phyloP scores from a whole-genome alignment of 176 grass and related monocot species.

The Carex kokanica region DNA sequence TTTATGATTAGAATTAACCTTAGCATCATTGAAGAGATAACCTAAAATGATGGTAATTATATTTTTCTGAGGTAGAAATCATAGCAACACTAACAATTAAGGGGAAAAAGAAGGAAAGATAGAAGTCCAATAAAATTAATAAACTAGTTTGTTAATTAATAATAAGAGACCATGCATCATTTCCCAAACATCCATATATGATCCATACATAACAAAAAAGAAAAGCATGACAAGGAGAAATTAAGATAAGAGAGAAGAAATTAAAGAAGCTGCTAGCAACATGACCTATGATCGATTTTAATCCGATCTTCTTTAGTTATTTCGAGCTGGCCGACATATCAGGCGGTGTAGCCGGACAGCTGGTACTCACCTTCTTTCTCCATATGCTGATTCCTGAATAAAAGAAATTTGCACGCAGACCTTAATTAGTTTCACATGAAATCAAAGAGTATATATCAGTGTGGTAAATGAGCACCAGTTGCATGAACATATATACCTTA shows the following conservation, averaged over 20 bases:
- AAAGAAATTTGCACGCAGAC: not conserved
- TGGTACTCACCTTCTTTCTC: not conserved
- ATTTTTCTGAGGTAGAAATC: not conserved
- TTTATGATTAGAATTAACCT: not conserved
- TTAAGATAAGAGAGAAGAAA: not conserved
- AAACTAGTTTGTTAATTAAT: not conserved
- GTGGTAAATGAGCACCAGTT: not conserved
- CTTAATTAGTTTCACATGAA: not conserved
- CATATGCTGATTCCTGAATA: not conserved
- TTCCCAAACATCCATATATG: not conserved
- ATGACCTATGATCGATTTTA: slow-evolving; percentile 12
- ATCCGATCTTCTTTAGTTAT: not conserved
- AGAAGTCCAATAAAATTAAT: not conserved
- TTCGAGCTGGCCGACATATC: not conserved
- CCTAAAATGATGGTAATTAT: not conserved
- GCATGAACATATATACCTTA: not conserved
- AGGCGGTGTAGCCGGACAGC: not conserved
- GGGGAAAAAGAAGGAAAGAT: not conserved
- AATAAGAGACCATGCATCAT: not conserved
- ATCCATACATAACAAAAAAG: not conserved
- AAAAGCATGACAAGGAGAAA: not conserved
- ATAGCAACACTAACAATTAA: not conserved
- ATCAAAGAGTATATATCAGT: not conserved
- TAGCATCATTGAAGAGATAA: not conserved
- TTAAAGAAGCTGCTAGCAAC: slow-evolving; percentile 31